Evolutionary conservation across 1,284 basidiomycete species (phyloP), one percentile per base, ranked within the genome.

Genomic region (Vanrija humicola): DNA sequence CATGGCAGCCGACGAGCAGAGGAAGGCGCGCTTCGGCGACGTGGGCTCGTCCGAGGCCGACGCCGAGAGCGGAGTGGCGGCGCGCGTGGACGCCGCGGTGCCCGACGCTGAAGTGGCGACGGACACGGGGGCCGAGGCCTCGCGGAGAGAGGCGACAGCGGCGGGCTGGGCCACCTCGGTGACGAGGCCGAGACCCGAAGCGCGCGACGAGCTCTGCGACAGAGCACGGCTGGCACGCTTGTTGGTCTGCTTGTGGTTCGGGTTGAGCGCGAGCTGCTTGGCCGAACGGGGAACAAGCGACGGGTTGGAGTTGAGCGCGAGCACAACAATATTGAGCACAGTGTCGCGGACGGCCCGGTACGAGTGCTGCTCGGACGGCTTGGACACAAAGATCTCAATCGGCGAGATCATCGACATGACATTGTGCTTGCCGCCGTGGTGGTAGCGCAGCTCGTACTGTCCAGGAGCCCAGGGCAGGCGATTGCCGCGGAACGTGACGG

Each of bases 351-450:
- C 83, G 1, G 83, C 81, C 19, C 76, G 73, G 67, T 88, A 70
- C 26, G 74, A 87, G 64, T 85, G 82, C 12, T 87, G 74, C 23
- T 83, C 79, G 14, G 50, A 43, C 10, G 59, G 59, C 50, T 61
- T 52, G 21, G 55, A 46, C 43, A 69, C 62, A 64, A 86, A 90
- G 40, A 98, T 86, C 72, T 96, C 91, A 56, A 98, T 78, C 1
- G 90, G 90, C 1, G 85, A 85, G 52, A 88, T 85, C 47, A 87
- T 75, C 52, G 86, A 84, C 82, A 98, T 88, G 54, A 98, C 95
- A 71, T 94, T 96, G 78, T 98, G 90, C 75, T 95, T 97, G 46
- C 90, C 90, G 72, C 91, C 89, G 66, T 94, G 91, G 72, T 95
- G 91, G 54, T 69, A 75, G 62, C 81, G 71, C 66, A 93, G 84